Conservation (phyloP, 208 protist species). For the Leishmania turanica region DNA sequence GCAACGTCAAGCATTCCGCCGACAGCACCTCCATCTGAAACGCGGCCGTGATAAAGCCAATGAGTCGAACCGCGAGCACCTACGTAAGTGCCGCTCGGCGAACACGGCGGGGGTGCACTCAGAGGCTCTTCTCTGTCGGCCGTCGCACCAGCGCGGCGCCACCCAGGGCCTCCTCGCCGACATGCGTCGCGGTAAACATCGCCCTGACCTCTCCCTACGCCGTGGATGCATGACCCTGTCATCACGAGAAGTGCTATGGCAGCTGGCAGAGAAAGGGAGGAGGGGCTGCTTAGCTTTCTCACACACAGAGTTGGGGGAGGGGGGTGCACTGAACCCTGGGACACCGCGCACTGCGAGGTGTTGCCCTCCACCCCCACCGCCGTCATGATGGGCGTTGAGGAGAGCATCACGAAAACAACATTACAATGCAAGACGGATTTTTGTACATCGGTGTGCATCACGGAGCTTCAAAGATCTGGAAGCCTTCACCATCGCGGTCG, state of each 20-base stretch:
- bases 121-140: neutral
- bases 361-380: neutral
- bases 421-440: neutral
- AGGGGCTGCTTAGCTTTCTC: neutral
- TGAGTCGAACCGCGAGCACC: conserved; percentile 87
- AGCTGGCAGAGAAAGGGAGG: neutral
- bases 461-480: neutral
- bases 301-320: neutral
- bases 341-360: neutral
- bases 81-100: conserved; percentile 96
- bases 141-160: neutral
- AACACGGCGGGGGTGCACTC: conserved; percentile 92
- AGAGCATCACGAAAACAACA: neutral
- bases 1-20: conserved; percentile 29
- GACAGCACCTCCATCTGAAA: conserved; percentile 77
- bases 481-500: neutral
- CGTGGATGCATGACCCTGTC: neutral
- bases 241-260: neutral
- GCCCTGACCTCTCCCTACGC: neutral
- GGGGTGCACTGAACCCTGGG: neutral
- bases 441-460: neutral
- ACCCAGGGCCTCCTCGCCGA: neutral
- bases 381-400: neutral
- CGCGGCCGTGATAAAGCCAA: conserved; percentile 92
- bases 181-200: neutral